A percentile compares a stretch with the other conserved stretches of the same genome.
Conservation (phyloP, 2,329 filamentous ascomycete genomes). For the Akanthomyces uredinophilus region DNA sequence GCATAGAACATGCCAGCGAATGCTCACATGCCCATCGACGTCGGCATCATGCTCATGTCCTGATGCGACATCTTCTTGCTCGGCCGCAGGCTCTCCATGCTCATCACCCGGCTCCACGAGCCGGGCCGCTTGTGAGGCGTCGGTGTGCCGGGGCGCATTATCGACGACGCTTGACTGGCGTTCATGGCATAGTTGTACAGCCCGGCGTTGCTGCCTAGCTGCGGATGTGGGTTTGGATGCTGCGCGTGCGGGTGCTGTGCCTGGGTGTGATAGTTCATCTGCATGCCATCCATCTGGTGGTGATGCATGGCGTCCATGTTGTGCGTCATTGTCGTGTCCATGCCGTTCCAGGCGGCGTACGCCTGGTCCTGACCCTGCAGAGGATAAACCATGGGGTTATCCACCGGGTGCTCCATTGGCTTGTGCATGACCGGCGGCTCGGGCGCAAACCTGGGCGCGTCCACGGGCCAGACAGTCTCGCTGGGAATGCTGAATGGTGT, state of each 20-base stretch:
- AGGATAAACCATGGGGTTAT: slow-evolving; percentile 16
- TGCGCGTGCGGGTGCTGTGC: slow-evolving; percentile 1
- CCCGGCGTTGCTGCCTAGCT: slow-evolving; percentile 4
- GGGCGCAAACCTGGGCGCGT: slow-evolving; percentile 36
- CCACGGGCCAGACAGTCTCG: slow-evolving; percentile 33
- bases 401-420: slow-evolving; percentile 25
- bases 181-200: slow-evolving; percentile 19
- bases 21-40: slow-evolving; percentile 23
- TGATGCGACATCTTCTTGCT: slow-evolving; percentile 31
- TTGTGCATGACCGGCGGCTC: slow-evolving; percentile 26
- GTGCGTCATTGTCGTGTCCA: slow-evolving; percentile 7
- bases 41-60: slow-evolving; percentile 21
- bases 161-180: slow-evolving; percentile 21
- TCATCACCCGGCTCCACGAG: slow-evolving; percentile 34
- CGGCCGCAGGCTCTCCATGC: slow-evolving; percentile 34
- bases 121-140: slow-evolving; percentile 35
- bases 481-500: slow-evolving; percentile 37
- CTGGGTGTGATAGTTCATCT: slow-evolving; percentile 2
- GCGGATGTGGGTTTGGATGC: background rate
- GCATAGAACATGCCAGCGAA: no score
- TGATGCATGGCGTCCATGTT: slow-evolving; percentile 10
- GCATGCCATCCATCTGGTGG: slow-evolving; percentile 13
- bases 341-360: slow-evolving; percentile 9
- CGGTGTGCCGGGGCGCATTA: slow-evolving; percentile 32
- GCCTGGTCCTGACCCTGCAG: slow-evolving; percentile 13